phyloP scores from a whole-genome alignment of 345 rosid genomes.

The Psidium friedrichsthalianum region DNA sequence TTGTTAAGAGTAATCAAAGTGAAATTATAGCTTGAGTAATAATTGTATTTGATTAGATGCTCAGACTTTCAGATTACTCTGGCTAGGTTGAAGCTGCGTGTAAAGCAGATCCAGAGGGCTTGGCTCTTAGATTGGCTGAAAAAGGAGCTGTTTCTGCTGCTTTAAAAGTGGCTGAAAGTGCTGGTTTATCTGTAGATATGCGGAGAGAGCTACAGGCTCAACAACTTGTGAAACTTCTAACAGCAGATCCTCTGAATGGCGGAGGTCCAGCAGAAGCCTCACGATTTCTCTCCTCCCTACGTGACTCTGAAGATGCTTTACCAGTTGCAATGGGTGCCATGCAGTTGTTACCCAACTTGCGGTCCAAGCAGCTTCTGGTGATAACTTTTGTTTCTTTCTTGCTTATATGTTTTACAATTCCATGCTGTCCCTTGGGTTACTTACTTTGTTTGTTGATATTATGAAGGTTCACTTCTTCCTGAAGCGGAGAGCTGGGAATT shows the following conservation, averaged over 20 bases:
- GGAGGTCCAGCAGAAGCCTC: conserved; percentile 99
- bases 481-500: conserved; percentile 80
- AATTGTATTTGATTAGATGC: not conserved
- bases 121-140: conserved; percentile 93
- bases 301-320: conserved; percentile 86
- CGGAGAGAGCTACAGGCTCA: conserved; percentile 93
- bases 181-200: conserved; percentile 72
- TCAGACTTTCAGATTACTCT: not conserved
- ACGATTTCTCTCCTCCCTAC: conserved; percentile 81
- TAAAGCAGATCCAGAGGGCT: conserved; percentile 90
- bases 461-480: conserved; percentile 89
- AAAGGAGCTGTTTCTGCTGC: conserved; percentile 99
- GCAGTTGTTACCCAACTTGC: conserved; percentile 89
- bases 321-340: conserved; percentile 98
- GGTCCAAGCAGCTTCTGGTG: conserved; percentile 96
- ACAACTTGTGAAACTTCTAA: conserved; percentile 95
- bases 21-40: not conserved
- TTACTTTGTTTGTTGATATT: conserved; percentile 12
- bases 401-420: not conserved
- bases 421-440: not conserved
- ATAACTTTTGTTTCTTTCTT: conserved; percentile 2
- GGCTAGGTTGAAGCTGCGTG: conserved; percentile 79
- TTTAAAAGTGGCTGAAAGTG: conserved; percentile 93
- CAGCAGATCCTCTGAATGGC: conserved; percentile 92
- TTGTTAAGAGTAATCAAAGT: not conserved